Conservation (phyloP, 305 asterid species). For the Solanum hybrid region DNA sequence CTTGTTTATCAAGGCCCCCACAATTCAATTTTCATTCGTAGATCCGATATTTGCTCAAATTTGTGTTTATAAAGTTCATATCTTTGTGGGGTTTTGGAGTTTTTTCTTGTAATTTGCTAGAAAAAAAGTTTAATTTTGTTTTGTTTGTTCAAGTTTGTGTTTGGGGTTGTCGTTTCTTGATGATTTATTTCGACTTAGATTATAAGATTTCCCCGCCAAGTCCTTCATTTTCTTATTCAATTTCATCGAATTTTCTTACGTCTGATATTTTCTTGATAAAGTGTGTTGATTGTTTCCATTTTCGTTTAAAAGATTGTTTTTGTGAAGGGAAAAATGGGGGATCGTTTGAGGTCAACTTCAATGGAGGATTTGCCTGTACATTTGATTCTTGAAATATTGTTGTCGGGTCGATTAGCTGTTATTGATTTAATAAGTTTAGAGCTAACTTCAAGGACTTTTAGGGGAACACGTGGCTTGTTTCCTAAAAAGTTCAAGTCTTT, state of each 20-base stretch:
- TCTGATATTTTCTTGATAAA: conserved; percentile 28
- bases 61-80: not conserved
- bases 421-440: conserved; percentile 57
- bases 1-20: conserved; percentile 16
- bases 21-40: not conserved
- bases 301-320: conserved; percentile 40
- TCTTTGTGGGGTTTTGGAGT: not conserved
- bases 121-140: not conserved
- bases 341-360: conserved; percentile 28
- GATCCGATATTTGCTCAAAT: not conserved
- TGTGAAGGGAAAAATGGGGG: conserved; percentile 36
- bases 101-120: not conserved
- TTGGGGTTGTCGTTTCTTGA: conserved; percentile 24
- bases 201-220: conserved; percentile 22
- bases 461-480: conserved; percentile 35
- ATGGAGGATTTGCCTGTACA: conserved; percentile 71
- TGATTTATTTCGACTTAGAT: conserved; percentile 29
- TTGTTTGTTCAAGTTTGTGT: conserved; percentile 10
- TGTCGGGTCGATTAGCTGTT: conserved; percentile 47
- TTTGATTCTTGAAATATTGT: conserved; percentile 57
- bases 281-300: conserved; percentile 32
- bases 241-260: conserved; percentile 39
- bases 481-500: conserved; percentile 52
- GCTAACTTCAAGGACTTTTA: conserved; percentile 44
- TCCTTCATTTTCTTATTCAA: conserved; percentile 31